These are phyloP conservation scores for Psilocybe sp. DNA, from an alignment of 768 basidiomycete genomes.

Conservation along the genomic window DNA sequence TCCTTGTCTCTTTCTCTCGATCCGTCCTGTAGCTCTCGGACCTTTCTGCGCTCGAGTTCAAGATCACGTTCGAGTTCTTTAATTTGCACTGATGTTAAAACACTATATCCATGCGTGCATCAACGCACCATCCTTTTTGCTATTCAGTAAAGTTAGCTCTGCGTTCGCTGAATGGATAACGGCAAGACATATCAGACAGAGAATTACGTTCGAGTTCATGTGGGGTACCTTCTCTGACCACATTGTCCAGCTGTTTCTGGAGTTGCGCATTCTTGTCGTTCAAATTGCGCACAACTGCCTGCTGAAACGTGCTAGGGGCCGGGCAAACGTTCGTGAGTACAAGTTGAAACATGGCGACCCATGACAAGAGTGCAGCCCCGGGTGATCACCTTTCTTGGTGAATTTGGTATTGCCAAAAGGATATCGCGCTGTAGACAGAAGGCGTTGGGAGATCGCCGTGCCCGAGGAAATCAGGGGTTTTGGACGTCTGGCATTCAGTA, in stretches of 20 bases:
- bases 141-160: conserved; percentile 67
- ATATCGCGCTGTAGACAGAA: conserved; percentile 56
- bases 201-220: background rate
- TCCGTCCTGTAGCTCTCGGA: conserved; percentile 69
- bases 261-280: conserved; percentile 81
- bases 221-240: conserved; percentile 72
- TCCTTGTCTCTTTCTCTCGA: conserved; percentile 80
- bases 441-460: conserved; percentile 1
- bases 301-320: conserved; percentile 68
- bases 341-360: conserved; percentile 1
- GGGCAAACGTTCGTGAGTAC: conserved; percentile 10
- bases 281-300: conserved; percentile 75
- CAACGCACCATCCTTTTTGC: conserved; percentile 60
- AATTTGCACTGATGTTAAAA: background rate
- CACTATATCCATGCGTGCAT: background rate
- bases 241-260: conserved; percentile 84
- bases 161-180: conserved; percentile 56
- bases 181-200: background rate
- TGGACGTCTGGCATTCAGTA: background rate
- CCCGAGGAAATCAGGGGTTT: background rate
- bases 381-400: conserved; percentile 72
- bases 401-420: conserved; percentile 90
- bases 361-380: background rate
- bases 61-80: conserved; percentile 78
- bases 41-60: conserved; percentile 74